Evolutionary conservation across 176 grass and related monocot genomes (phyloP), one percentile per base, ranked within the genome.

Genomic region (Dendrocalamus sinicus): DNA sequence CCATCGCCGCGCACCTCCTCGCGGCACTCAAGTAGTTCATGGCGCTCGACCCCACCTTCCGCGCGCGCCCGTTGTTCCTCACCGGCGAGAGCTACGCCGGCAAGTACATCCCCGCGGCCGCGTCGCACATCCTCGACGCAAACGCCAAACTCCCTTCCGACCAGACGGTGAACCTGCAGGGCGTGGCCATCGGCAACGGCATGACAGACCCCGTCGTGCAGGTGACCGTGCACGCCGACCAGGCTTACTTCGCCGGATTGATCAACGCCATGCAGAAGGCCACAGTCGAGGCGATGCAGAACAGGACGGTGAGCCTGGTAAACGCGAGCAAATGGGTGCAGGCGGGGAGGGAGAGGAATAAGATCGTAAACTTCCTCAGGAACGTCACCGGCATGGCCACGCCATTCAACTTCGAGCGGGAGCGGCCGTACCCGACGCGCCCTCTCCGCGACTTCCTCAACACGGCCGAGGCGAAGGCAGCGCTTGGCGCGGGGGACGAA

Each of bases 1-100:
- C 83, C 35, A 76, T 94, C 53, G 89, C 92, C 12, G 64, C 54
- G 24, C 83, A 97, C 65, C 81, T 92, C 80, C 85, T 85, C 54
- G 71, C 85, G 10, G 86, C 80, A 9, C 73, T 92, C 50, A 80
- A 89, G 70, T 81, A 72, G 12, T 97, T 97, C 92, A 57, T 97
- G 73, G 60, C 76, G 24, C 85, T 85, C 63, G 72, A 92, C n/a
- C 20, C 43, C 37, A 16, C 53, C 67, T 91, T 93, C 81, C 89
- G 71, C 24, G 35, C 61, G 8, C 86, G 91, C 6, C 91, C 94
- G 12, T 64, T 96, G 37, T 96, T 89, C 81, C 70, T 96, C 70
- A 84, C 89, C 2, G 91, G 94, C 44, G 89, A 96, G 87, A 93
- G 91, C 91, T 96, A 96, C 75, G 91, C 87, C 28, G 94, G 89